These are phyloP conservation scores for Saussurea involucrata DNA, from an alignment of 129 eudicot genomes.

Conservation along the genomic window DNA sequence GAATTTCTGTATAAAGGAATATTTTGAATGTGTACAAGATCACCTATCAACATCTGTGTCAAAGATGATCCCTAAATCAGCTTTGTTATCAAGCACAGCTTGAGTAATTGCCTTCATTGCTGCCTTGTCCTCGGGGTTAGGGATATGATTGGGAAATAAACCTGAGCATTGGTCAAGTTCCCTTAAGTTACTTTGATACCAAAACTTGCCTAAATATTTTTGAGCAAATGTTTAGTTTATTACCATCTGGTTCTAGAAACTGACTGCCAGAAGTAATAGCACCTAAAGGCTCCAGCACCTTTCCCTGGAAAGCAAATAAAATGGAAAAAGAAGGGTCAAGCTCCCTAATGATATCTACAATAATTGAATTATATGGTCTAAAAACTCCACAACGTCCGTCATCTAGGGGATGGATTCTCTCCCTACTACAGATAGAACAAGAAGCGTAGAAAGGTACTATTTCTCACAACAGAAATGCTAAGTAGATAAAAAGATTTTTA, in stretches of 20 bases:
- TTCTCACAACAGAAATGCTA: neutral
- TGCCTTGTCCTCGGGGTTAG: constrained; percentile 95
- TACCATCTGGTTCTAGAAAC: constrained; percentile 98
- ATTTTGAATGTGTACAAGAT: constrained; percentile 8
- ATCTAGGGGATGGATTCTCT: neutral
- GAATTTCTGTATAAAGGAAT: neutral
- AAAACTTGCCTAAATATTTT: neutral
- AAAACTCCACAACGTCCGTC: neutral
- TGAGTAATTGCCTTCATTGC: constrained; percentile 94
- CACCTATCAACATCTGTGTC: constrained; percentile 99
- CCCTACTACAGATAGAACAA: neutral
- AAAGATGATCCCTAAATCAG: constrained; percentile 96
- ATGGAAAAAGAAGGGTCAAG: neutral
- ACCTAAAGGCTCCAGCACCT: constrained; percentile 95
- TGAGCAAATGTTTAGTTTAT: neutral
- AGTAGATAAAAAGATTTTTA: neutral
- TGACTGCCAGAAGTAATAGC: constrained; percentile 92
- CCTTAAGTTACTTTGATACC: neutral
- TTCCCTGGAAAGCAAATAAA: constrained; percentile 53
- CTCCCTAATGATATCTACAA: neutral
- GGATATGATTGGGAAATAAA: constrained; percentile 95
- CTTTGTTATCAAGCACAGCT: constrained; percentile 86
- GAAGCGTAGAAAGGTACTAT: neutral
- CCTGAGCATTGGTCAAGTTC: constrained; percentile 40
- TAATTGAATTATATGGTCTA: neutral